A percentile compares a stretch with the other conserved stretches of the same genome.
These are phyloP conservation scores for Oryza rufipogon DNA, from an alignment of 176 grass and related monocot species.

Conservation along the genomic window DNA sequence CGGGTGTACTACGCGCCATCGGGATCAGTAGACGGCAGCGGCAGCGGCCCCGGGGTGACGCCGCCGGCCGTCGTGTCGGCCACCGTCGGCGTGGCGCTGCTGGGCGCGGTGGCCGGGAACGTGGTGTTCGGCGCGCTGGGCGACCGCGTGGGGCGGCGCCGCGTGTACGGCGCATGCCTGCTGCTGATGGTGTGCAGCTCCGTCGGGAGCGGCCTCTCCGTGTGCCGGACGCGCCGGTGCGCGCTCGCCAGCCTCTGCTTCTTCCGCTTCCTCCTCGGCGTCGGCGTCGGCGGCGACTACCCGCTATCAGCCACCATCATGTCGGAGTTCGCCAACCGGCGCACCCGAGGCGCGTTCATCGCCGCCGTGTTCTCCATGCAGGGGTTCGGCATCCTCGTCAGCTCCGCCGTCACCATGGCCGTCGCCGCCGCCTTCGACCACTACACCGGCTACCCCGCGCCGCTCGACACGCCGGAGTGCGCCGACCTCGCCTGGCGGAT, in stretches of 20 bases:
- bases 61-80: slow-evolving; percentile 63
- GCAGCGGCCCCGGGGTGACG: slow-evolving; percentile 23
- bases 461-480: slow-evolving; percentile 33
- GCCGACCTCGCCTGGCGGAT: slow-evolving; percentile 80
- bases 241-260: slow-evolving; percentile 66
- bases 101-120: slow-evolving; percentile 63
- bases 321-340: slow-evolving; percentile 79
- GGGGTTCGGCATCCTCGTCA: slow-evolving; percentile 76
- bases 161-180: slow-evolving; percentile 66
- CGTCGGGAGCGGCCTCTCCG: slow-evolving; percentile 63
- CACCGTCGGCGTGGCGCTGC: slow-evolving; percentile 61
- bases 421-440: slow-evolving; percentile 56
- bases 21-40: neutral
- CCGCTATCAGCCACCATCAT: slow-evolving; percentile 87
- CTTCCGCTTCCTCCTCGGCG: slow-evolving; percentile 78
- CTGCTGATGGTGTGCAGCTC: slow-evolving; percentile 65
- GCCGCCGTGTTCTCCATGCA: slow-evolving; percentile 90
- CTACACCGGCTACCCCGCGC: slow-evolving; percentile 13
- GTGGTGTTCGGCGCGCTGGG: slow-evolving; percentile 65
- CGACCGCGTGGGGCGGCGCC: slow-evolving; percentile 57
- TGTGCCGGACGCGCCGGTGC: slow-evolving; percentile 70
- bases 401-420: slow-evolving; percentile 75
- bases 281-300: slow-evolving; percentile 84
- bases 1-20: slow-evolving; percentile 60
- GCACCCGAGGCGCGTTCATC: slow-evolving; percentile 69